Conservation (phyloP, 441 rosid genomes). For the Gossypium lobatum region DNA sequence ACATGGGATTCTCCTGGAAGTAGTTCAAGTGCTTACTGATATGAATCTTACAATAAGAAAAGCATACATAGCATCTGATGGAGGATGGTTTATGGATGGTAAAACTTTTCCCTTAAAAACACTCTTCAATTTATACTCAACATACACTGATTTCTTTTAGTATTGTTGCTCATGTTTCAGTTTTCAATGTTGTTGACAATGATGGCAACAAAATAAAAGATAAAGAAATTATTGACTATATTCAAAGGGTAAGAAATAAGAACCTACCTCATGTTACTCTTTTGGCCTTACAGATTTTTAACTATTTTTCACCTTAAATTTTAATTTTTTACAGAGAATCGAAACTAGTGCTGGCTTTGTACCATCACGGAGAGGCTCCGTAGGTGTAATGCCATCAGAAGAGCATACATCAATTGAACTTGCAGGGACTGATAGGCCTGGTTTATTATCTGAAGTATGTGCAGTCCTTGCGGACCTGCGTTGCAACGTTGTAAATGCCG, state of each 20-base stretch:
- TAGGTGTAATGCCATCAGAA: conserved; percentile 80
- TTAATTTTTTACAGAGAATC: conserved; percentile 49
- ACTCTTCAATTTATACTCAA: not conserved
- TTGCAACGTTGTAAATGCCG: conserved; percentile 80
- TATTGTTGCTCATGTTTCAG: conserved; percentile 31
- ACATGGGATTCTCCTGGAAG: conserved; percentile 85
- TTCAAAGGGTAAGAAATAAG: conserved; percentile 61
- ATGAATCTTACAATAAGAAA: conserved; percentile 75
- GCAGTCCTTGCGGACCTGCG: conserved; percentile 76
- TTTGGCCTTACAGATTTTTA: not conserved
- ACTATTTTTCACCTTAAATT: conserved; percentile 6
- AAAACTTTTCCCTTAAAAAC: not conserved
- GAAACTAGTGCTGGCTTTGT: conserved; percentile 60
- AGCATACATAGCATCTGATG: conserved; percentile 89
- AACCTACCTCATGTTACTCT: not conserved
- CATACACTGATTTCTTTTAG: not conserved
- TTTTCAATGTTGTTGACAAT: conserved; percentile 70
- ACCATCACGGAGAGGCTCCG: conserved; percentile 56
- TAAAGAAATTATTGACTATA: conserved; percentile 51
- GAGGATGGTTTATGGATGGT: conserved; percentile 97
- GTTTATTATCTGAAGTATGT: conserved; percentile 83
- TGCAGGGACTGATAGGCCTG: conserved; percentile 80
- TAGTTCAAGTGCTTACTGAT: conserved; percentile 80
- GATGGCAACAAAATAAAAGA: conserved; percentile 78
- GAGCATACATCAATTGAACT: conserved; percentile 87